Base-by-base conservation (phyloP, 352 stramenopile genomes). In the Phytopythium ostracodes region DNA sequence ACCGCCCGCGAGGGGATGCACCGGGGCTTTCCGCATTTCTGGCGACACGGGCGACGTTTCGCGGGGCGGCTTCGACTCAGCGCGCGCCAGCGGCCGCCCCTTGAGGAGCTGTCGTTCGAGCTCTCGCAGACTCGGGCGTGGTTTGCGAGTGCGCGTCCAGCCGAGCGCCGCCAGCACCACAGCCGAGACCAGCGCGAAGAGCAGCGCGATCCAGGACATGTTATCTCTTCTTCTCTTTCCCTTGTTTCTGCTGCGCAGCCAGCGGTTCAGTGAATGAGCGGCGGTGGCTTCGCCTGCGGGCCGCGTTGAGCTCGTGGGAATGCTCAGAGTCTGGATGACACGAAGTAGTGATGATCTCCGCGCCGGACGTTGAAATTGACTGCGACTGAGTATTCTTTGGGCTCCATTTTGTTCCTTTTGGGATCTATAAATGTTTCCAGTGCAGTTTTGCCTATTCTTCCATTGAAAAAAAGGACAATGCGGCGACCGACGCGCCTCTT, bases 1-100 rank as follows among this genome's bases (percentile, higher is more conserved):
- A 18, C 20, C n/a, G 25, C 24, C 10, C 8, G 12, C 49, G 25
- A 43, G 50, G 31, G 51, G 51, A 54, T 54, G 51, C 51, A 18
- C 51, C 9, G 51, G 12, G 29, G 31, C 51, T 57, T 43, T 54
- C 47, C 25, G 47, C 47, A 11, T 4, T 18, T 43, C 51, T 57
- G 51, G 51, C 51, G 51, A 43, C 51, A 57, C 14, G 20, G 27
- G 31, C 51, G 51, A 44, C 51, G 25, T 31, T 57, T 57, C 47
- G 47, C 4, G 24, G 47, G 10, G 22, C 22, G 47, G 10, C 47
- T 54, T 54, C 22, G 47, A 54, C 47, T 47, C 42, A 47, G 42
- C 42, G n/a, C 17, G 42, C 42, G 42, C 11, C 47, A n/a, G 14
- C 24, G 27, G 22, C 4, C 22, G 27, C 2, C 14, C 15, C 27